phyloP scores from a whole-genome alignment of 2,329 filamentous ascomycete genomes.

The Aschersonia sp. region DNA sequence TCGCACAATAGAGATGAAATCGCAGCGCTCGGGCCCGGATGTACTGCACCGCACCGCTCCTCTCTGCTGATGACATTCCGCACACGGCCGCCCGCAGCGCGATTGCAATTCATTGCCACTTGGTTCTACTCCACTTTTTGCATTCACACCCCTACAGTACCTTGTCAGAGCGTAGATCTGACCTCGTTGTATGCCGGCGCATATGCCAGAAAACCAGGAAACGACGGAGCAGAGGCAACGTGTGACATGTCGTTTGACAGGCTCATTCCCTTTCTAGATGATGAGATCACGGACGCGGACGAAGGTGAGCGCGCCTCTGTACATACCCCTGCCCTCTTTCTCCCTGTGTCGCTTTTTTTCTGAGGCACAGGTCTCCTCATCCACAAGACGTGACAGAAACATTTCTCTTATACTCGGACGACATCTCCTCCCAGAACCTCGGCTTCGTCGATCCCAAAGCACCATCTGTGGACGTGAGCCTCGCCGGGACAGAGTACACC shows the following conservation, averaged over 20 bases:
- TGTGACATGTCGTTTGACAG: conserved; percentile 4
- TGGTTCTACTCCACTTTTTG: too few species aligned
- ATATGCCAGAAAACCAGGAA: background rate
- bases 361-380: background rate
- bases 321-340: background rate
- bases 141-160: too few species aligned
- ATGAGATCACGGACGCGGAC: conserved; percentile 32
- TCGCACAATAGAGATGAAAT: too few species aligned
- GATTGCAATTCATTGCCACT: too few species aligned
- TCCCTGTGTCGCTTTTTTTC: background rate
- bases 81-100: too few species aligned
- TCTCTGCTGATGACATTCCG: too few species aligned
- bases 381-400: conserved; percentile 44
- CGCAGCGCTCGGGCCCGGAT: too few species aligned
- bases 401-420: conserved; percentile 70
- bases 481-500: conserved; percentile 55
- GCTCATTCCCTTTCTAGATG: conserved; percentile 20
- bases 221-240: background rate
- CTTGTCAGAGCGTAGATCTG: background rate
- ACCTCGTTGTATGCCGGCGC: background rate
- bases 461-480: conserved; percentile 46
- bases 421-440: conserved; percentile 59
- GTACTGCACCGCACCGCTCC: too few species aligned
- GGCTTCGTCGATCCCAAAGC: conserved; percentile 72
- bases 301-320: conserved; percentile 21